Conservation (phyloP, 371 early-diverging fungal genomes). For the Saksenaea oblongispora region DNA sequence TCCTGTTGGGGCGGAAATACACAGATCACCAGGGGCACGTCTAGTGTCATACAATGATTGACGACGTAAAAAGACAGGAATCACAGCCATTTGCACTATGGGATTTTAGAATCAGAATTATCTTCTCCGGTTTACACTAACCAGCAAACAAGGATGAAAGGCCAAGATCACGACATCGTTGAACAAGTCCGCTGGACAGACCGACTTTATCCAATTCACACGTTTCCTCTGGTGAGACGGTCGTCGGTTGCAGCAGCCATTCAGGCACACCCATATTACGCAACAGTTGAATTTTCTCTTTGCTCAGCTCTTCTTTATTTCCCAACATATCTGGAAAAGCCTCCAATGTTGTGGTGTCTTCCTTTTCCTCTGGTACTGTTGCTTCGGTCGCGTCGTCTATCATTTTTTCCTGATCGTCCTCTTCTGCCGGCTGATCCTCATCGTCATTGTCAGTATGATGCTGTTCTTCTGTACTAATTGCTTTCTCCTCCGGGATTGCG, state of each 20-base stretch:
- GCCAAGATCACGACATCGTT: slow-evolving; percentile 65
- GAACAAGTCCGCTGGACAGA: slow-evolving; percentile 58
- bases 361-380: slow-evolving; percentile 2
- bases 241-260: slow-evolving; percentile 83
- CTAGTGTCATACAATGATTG: slow-evolving; percentile 56
- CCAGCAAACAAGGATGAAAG: slow-evolving; percentile 81
- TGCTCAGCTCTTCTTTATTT: slow-evolving; percentile 27
- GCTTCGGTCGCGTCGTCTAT: neutral
- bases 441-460: neutral
- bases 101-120: neutral
- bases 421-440: neutral
- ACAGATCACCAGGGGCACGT: slow-evolving; percentile 72
- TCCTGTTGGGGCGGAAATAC: slow-evolving; percentile 95
- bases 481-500: neutral
- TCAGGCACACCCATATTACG: slow-evolving; percentile 77
- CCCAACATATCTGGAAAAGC: slow-evolving; percentile 44
- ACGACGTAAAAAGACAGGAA: slow-evolving; percentile 73
- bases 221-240: slow-evolving; percentile 63
- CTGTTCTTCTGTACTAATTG: neutral
- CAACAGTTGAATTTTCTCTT: slow-evolving; percentile 37
- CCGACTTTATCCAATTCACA: slow-evolving; percentile 50
- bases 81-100: slow-evolving; percentile 83
- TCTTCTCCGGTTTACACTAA: slow-evolving; percentile 11
- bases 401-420: neutral
- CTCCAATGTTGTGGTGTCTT: slow-evolving; percentile 19